Percentiles rank a stretch among this genome's conserved stretches.
Evolutionary conservation across 2,329 filamentous ascomycete genomes (phyloP).

Genomic region (Ceratocystis smalleyi): DNA sequence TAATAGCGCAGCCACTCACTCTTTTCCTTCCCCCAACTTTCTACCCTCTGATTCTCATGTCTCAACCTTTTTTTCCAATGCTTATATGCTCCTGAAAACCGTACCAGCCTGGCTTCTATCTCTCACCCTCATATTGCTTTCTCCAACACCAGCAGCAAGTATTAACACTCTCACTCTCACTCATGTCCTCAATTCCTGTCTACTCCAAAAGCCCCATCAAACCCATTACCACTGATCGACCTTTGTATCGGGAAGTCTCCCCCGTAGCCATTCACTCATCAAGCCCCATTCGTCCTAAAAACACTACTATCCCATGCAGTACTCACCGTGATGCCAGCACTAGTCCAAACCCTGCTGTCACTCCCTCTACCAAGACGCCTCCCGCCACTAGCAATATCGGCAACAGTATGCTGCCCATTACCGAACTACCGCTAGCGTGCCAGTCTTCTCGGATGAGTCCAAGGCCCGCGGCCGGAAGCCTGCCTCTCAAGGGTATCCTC

Average conservation of each 20-base stretch:
- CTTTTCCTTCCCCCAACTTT: background rate
- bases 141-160: background rate
- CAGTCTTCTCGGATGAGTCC: background rate
- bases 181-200: conserved; percentile 47
- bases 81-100: background rate
- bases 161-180: conserved; percentile 19
- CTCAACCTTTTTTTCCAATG: background rate
- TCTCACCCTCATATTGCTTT: background rate
- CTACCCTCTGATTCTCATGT: background rate
- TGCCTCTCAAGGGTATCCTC: background rate
- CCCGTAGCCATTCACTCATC: conserved; percentile 20
- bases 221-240: conserved; percentile 21
- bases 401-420: background rate
- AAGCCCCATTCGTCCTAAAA: conserved; percentile 25
- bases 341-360: background rate
- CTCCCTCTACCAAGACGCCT: background rate
- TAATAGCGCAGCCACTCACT: background rate
- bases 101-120: background rate
- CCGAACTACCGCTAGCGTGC: background rate
- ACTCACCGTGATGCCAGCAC: background rate
- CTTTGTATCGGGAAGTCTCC: background rate
- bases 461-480: background rate
- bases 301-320: background rate
- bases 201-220: conserved; percentile 45
- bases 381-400: background rate